Evolutionary conservation across 176 grass and related monocot genomes (phyloP).

Genomic region (Calamus simplicifolius): DNA sequence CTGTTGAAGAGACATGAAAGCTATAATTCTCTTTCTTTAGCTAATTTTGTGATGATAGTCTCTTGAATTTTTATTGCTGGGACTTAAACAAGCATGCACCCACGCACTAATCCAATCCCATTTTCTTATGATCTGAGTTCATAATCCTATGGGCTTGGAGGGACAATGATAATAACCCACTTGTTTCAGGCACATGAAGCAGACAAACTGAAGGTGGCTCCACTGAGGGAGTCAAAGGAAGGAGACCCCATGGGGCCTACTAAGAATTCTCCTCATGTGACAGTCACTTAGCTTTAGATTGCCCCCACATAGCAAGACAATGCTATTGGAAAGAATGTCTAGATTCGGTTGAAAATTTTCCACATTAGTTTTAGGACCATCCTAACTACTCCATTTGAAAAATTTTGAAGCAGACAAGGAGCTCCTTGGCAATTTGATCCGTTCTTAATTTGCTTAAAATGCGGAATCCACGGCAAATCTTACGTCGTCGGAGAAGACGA

Average conservation of each 20-base stretch:
- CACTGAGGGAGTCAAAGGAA: constrained; percentile 59
- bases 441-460: constrained; percentile 9
- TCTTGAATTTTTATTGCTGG: background rate
- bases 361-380: constrained; percentile 19
- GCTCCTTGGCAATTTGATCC: constrained; percentile 4
- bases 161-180: constrained; percentile 1
- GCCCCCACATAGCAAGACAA: constrained; percentile 28
- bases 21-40: background rate
- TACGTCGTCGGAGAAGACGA: background rate
- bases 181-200: constrained; percentile 25
- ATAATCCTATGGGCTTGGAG: too few relatives aligned
- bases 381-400: constrained; percentile 57
- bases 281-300: constrained; percentile 40
- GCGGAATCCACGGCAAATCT: constrained; percentile 5
- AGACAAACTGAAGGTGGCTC: constrained; percentile 23
- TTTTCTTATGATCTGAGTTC: too few relatives aligned
- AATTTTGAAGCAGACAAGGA: constrained; percentile 18
- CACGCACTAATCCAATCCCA: background rate
- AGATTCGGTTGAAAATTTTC: constrained; percentile 8
- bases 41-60: background rate
- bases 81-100: background rate
- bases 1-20: constrained; percentile 7
- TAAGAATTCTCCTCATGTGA: constrained; percentile 41
- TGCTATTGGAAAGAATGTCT: constrained; percentile 38
- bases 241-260: constrained; percentile 31